These are phyloP conservation scores for Elaeis guineensis DNA, from an alignment of 176 grass and related monocot genomes.

Conservation along the genomic window DNA sequence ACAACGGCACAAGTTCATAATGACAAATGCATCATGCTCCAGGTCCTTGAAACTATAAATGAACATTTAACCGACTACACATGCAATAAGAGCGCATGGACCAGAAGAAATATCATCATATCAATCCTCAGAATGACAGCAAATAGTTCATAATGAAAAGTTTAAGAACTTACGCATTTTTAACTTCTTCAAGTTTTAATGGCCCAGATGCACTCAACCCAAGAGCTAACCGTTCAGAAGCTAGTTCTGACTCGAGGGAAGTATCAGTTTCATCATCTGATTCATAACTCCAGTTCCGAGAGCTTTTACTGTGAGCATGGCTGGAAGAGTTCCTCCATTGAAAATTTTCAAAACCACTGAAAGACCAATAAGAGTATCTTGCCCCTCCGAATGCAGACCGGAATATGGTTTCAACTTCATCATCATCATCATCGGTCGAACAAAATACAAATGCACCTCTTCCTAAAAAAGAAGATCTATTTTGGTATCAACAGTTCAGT, in stretches of 20 bases:
- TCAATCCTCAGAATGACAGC: too few relatives aligned
- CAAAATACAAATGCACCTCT: constrained; percentile 48
- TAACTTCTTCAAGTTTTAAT: constrained; percentile 89
- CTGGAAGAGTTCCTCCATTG: constrained; percentile 20
- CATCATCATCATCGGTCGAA: constrained; percentile 48
- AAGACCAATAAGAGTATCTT: constrained; percentile 61
- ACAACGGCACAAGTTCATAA: neutral
- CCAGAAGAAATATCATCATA: too few relatives aligned
- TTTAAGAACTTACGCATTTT: constrained; percentile 69
- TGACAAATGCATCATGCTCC: too few relatives aligned
- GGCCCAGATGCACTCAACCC: constrained; percentile 65
- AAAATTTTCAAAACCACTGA: constrained; percentile 43
- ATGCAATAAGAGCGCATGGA: too few relatives aligned
- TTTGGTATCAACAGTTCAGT: neutral
- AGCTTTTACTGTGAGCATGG: constrained; percentile 36
- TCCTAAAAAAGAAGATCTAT: neutral
- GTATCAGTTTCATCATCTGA: constrained; percentile 42
- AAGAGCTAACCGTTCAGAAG: constrained; percentile 56
- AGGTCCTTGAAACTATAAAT: too few relatives aligned
- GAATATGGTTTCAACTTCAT: constrained; percentile 57
- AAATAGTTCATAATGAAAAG: too few relatives aligned
- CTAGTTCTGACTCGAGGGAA: constrained; percentile 24
- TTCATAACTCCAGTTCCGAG: constrained; percentile 46
- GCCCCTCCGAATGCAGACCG: constrained; percentile 36
- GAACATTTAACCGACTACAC: too few relatives aligned